phyloP scores from a whole-genome alignment of 805 yeast genomes.

The Metschnikowia kofuensis region DNA sequence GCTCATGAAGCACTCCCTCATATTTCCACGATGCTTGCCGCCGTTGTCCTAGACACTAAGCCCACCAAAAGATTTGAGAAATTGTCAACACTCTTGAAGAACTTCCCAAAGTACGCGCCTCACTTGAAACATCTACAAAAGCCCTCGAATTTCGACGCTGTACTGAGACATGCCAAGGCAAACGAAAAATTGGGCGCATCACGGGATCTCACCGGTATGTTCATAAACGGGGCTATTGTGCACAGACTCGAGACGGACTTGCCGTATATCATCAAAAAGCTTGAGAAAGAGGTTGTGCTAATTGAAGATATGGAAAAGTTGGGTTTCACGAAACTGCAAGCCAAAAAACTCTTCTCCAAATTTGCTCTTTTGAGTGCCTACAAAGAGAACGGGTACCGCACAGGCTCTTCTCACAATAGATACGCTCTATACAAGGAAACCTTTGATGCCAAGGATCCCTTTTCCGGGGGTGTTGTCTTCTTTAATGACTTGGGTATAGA shows the following conservation, averaged over 20 bases:
- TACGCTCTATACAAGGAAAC: slow-evolving; percentile 28
- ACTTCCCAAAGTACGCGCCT: slow-evolving; percentile 15
- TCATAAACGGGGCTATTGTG: slow-evolving; percentile 66
- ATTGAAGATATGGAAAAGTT: slow-evolving; percentile 23
- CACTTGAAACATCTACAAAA: slow-evolving; percentile 1
- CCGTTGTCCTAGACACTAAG: slow-evolving; percentile 7
- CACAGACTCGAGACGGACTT: slow-evolving; percentile 44
- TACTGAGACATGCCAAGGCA: slow-evolving; percentile 19
- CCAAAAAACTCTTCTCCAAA: slow-evolving; percentile 32
- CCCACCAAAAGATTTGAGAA: background rate
- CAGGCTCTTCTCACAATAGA: slow-evolving; percentile 36
- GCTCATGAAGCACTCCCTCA: background rate
- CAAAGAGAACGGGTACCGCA: slow-evolving; percentile 33
- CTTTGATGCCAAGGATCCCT: slow-evolving; percentile 16
- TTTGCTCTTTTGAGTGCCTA: slow-evolving; percentile 41
- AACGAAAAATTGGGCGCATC: slow-evolving; percentile 40
- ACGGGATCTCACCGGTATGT: slow-evolving; percentile 48
- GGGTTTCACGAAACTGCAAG: slow-evolving; percentile 32
- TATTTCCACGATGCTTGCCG: slow-evolving; percentile 8
- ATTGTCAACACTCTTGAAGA: slow-evolving; percentile 6
- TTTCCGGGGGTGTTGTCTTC: slow-evolving; percentile 51
- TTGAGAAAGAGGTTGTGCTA: slow-evolving; percentile 24
- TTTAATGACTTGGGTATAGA: slow-evolving; percentile 77
- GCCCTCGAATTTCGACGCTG: slow-evolving; percentile 2
- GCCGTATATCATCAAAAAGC: slow-evolving; percentile 41